phyloP scores from a whole-genome alignment of 768 basidiomycete species.

The Crucibulum laeve region DNA sequence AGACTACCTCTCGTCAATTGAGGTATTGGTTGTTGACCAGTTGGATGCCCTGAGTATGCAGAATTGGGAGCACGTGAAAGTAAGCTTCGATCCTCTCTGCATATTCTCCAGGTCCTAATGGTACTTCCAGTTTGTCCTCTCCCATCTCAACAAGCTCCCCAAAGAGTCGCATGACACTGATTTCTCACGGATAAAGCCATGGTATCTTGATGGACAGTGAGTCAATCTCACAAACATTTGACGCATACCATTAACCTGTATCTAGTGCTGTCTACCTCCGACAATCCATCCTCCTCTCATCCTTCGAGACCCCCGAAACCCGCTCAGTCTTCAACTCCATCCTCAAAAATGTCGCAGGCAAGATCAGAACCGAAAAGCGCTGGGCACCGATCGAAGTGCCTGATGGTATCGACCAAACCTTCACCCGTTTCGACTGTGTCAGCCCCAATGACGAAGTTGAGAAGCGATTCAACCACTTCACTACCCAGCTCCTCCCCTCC shows the following conservation, averaged over 20 bases:
- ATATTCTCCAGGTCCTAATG: neutral
- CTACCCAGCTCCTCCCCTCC: slow-evolving; percentile 77
- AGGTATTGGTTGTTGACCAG: slow-evolving; percentile 88
- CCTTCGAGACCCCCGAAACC: slow-evolving; percentile 87
- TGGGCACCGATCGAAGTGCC: slow-evolving; percentile 78
- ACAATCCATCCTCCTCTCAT: slow-evolving; percentile 83
- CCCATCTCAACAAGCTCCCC: slow-evolving; percentile 82
- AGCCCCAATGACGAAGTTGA: slow-evolving; percentile 79
- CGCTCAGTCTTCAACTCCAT: slow-evolving; percentile 72
- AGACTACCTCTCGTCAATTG: slow-evolving; percentile 93
- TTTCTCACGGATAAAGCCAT: slow-evolving; percentile 95
- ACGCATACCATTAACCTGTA: neutral
- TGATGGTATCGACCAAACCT: slow-evolving; percentile 81
- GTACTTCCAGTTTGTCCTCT: slow-evolving; percentile 68
- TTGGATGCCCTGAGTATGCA: slow-evolving; percentile 94
- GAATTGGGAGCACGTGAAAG: slow-evolving; percentile 98
- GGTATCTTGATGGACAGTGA: slow-evolving; percentile 95
- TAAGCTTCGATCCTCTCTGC: slow-evolving; percentile 22
- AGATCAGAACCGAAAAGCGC: slow-evolving; percentile 62
- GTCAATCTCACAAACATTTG: neutral
- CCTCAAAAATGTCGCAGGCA: slow-evolving; percentile 83
- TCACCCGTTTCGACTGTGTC: slow-evolving; percentile 67
- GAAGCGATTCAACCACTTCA: slow-evolving; percentile 83
- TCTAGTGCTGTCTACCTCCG: slow-evolving; percentile 78
- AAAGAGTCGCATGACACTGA: slow-evolving; percentile 92